Conservation (phyloP, 352 stramenopile genomes). For the Phytophthora sansomeana region DNA sequence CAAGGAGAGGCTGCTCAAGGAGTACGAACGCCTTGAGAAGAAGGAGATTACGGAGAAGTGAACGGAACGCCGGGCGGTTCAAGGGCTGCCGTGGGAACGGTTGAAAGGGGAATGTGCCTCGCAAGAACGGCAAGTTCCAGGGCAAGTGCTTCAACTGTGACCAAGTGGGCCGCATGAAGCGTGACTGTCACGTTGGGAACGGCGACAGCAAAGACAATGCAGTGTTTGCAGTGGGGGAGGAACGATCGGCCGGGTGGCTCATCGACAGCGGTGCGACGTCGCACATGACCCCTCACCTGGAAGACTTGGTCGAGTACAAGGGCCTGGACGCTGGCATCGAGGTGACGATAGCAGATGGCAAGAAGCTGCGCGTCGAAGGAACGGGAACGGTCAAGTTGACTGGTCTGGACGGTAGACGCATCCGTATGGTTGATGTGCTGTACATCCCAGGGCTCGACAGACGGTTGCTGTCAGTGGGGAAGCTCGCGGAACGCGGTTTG, state of each 20-base stretch:
- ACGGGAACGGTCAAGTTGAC: constrained; percentile 19
- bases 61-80: not conserved
- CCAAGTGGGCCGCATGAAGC: constrained; percentile 12
- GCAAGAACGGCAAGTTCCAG: constrained; percentile 14
- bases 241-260: constrained; percentile 2
- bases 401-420: too few relatives aligned
- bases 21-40: constrained; percentile 27
- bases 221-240: constrained; percentile 2
- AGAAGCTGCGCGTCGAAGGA: constrained; percentile 14
- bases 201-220: not conserved
- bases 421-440: too few relatives aligned
- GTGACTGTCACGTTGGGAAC: constrained; percentile 4
- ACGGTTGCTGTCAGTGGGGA: too few relatives aligned
- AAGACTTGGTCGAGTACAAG: constrained; percentile 9
- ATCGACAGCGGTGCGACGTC: constrained; percentile 24
- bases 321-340: constrained; percentile 1
- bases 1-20: constrained; percentile 41
- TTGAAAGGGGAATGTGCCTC: too few relatives aligned
- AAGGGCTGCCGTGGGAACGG: not conserved
- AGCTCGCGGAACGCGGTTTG: too few relatives aligned
- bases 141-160: constrained; percentile 28
- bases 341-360: constrained; percentile 33
- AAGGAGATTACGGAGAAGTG: not conserved
- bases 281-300: constrained; percentile 14
- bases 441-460: too few relatives aligned